Percentiles rank a stretch among this genome's conserved stretches.
Conservation (phyloP, 2,329 filamentous ascomycete species). For the Scytalidium lignicola region DNA sequence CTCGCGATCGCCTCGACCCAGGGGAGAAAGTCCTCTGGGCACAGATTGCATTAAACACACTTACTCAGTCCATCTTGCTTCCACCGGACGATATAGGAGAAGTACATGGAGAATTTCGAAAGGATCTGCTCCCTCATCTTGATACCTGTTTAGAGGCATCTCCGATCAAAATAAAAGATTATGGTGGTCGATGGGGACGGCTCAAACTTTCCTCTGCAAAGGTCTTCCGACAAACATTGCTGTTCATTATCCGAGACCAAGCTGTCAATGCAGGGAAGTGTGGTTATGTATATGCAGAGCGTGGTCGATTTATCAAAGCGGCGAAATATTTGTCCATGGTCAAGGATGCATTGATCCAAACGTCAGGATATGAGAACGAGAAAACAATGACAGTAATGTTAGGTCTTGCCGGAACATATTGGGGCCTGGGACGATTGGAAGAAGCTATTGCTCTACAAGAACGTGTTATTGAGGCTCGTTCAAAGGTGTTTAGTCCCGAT, state of each 20-base stretch:
- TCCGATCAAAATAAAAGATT: neutral
- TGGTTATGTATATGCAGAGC: constrained; percentile 8
- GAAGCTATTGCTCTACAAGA: constrained; percentile 11
- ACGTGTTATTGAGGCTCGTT: constrained; percentile 7
- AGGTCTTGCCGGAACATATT: constrained; percentile 9
- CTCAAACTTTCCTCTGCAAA: constrained; percentile 1
- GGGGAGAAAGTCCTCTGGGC: too few species aligned
- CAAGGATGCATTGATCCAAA: constrained; percentile 10
- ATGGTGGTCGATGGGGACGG: neutral
- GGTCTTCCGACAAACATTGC: constrained; percentile 9
- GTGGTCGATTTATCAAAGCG: constrained; percentile 15
- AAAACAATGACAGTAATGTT: constrained; percentile 8
- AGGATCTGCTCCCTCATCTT: constrained; percentile 2
- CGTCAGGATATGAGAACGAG: constrained; percentile 7
- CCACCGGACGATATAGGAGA: too few species aligned
- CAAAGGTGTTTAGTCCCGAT: constrained; percentile 5
- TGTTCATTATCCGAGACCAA: constrained; percentile 10
- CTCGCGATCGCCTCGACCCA: constrained; percentile 9
- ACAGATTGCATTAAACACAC: too few species aligned
- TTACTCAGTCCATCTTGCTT: too few species aligned
- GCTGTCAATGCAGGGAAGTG: constrained; percentile 15
- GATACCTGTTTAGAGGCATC: constrained; percentile 2
- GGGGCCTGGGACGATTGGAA: constrained; percentile 9
- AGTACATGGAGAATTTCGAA: neutral
- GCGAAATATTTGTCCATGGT: constrained; percentile 9